Conservation (phyloP, 192 early-diverging fungal genomes). For the Entomortierella chlamydospora region DNA sequence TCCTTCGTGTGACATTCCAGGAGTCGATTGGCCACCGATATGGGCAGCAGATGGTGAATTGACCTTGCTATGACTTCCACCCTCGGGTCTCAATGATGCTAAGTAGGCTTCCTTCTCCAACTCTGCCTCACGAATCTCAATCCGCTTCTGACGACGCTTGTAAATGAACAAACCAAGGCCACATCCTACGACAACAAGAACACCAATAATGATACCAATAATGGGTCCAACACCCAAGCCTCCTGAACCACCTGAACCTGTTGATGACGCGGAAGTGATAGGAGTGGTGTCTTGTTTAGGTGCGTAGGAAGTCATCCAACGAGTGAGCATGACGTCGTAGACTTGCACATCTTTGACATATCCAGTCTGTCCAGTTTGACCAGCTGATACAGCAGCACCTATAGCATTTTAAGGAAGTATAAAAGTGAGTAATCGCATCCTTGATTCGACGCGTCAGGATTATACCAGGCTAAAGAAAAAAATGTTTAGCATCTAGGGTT, state of each 20-base stretch:
- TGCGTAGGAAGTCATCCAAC: constrained; percentile 19
- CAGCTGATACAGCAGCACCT: background rate
- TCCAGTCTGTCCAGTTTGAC: background rate
- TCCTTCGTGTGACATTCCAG: constrained; percentile 29
- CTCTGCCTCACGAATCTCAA: constrained; percentile 36
- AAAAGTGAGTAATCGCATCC: too few relatives aligned
- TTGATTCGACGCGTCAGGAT: too few relatives aligned
- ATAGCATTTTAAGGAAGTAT: too few relatives aligned
- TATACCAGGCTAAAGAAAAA: background rate
- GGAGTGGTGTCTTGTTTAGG: constrained; percentile 34
- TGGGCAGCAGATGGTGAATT: background rate
- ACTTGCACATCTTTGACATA: constrained; percentile 37
- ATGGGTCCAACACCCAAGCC: constrained; percentile 20
- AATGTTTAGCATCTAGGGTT: background rate
- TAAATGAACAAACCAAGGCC: constrained; percentile 16
- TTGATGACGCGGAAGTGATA: background rate
- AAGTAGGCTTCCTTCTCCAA: constrained; percentile 39
- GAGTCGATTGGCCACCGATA: constrained; percentile 14
- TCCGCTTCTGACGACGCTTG: constrained; percentile 18
- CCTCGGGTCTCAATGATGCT: constrained; percentile 27
- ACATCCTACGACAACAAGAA: background rate
- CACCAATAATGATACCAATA: constrained; percentile 25
- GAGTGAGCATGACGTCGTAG: constrained; percentile 21
- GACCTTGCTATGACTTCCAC: too few relatives aligned
- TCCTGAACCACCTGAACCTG: background rate